Evolutionary conservation across 495 filamentous ascomycete species (phyloP), one percentile per base, ranked within the genome.

Genomic region (Delitschia confertaspora): DNA sequence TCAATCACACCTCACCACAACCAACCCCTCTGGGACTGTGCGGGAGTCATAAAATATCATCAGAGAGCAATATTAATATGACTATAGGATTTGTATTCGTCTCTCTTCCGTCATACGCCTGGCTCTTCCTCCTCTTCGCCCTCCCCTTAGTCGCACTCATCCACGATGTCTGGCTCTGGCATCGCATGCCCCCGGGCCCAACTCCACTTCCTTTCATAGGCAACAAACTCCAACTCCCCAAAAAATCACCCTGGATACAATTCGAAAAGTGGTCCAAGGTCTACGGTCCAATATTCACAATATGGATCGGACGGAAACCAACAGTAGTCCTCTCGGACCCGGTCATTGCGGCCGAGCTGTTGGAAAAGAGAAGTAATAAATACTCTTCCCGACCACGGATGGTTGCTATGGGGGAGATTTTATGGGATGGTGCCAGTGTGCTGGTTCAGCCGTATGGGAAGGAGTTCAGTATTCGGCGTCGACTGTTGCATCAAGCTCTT

Each of bases 261-360:
- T 79, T 81, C 59, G 41, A 71, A 43, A 59, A 74, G 50, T 72
- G 74, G 59, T 66, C 68, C 25, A 60, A 69, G 38, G 53, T 57
- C 31, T 73, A 76, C 49, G 74, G 74, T 17, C 71, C 73, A 21
- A 75, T 79, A 3, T 73, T 76, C 45, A 80, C 77, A 4, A 64
- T 83, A 6, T 78, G 77, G 69, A 67, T 78, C 38, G 79, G 79
- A 0, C 68, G 75, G 4, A 67, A 69, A 14, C 74, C 76, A 1
- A 82, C 78, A 20, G 71, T 83, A 38, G 66, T 81, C 34, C 66
- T 82, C 22, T 77, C 73, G 1, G 78, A 80, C 17, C 75, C 76
- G 0, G 66, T 75, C 10, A 68, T 78, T 11, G 76, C 76, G n/a
- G 71, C 65, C 36, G 73, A 76, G 18, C 55, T 76, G 25, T 61